These are phyloP conservation scores for Acanthamoeba triangularis DNA, from an alignment of 208 protist species.

Conservation along the genomic window DNA sequence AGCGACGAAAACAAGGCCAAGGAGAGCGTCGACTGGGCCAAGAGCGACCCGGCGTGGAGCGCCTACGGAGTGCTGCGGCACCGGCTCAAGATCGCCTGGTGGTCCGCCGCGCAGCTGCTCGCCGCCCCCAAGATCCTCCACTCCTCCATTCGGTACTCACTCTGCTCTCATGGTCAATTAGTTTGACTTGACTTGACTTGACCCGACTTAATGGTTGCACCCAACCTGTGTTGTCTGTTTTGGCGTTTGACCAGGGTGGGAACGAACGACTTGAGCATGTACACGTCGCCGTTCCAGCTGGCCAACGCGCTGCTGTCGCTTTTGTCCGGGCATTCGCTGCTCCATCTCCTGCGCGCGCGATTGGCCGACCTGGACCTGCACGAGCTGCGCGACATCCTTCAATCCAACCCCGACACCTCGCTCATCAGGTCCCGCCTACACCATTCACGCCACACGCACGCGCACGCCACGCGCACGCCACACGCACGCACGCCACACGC, in stretches of 20 bases:
- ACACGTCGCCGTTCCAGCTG: constrained; percentile 36
- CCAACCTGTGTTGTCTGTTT: too few relatives aligned
- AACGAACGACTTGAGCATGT: neutral
- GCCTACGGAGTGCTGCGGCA: constrained; percentile 17
- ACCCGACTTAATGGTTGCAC: too few relatives aligned
- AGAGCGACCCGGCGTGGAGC: neutral
- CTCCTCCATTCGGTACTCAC: neutral
- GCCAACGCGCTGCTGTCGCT: constrained; percentile 14
- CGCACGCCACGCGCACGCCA: neutral
- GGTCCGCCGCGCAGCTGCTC: constrained; percentile 18
- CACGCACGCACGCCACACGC: too few relatives aligned
- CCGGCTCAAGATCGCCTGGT: constrained; percentile 11
- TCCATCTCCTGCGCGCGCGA: neutral
- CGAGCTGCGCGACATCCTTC: constrained; percentile 15
- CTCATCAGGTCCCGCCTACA: neutral
- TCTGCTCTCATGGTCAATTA: too few relatives aligned
- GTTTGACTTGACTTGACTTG: too few relatives aligned
- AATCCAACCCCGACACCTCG: constrained; percentile 3
- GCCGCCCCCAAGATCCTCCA: constrained; percentile 5
- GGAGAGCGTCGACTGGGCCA: neutral
- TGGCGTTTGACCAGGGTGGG: neutral
- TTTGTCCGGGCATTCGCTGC: neutral
- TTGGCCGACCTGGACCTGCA: constrained; percentile 32
- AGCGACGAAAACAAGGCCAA: neutral
- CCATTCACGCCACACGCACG: neutral